Evolutionary conservation across 495 filamentous ascomycete genomes (phyloP).

Genomic region (Geoglossum glabrum): DNA sequence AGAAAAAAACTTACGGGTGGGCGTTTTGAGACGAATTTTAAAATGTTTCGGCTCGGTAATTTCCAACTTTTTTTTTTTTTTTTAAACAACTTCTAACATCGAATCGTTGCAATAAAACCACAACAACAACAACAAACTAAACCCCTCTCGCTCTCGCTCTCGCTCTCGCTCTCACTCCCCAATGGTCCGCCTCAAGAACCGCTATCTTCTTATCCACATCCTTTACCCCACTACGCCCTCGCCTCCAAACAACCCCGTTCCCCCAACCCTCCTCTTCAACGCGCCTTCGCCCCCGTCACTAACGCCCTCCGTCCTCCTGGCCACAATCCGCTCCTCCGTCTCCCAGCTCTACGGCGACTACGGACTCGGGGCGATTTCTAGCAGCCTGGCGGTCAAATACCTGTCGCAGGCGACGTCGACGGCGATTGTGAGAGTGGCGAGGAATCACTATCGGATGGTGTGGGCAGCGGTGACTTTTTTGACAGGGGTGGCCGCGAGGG

Average conservation of each 20-base stretch:
- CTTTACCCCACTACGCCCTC: conserved; percentile 42
- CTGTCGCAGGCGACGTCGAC: conserved; percentile 83
- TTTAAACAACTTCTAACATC: no score
- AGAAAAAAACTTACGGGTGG: no score
- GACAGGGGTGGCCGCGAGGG: conserved; percentile 32
- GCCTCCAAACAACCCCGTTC: conserved; percentile 16
- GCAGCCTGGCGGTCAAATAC: conserved; percentile 68
- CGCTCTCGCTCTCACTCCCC: no score
- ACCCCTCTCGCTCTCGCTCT: no score
- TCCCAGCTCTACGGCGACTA: conserved; percentile 74
- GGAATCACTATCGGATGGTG: conserved; percentile 61
- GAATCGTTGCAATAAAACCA: no score
- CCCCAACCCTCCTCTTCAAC: conserved; percentile 47
- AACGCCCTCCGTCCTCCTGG: conserved; percentile 38
- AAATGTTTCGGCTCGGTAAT: no score
- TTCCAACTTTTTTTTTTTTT: no score
- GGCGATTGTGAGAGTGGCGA: conserved; percentile 63
- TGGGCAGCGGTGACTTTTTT: conserved; percentile 81
- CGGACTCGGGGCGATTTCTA: conserved; percentile 44
- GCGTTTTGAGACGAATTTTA: no score
- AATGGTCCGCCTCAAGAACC: conserved; percentile 95
- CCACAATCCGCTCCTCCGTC: conserved; percentile 47
- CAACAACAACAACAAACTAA: no score
- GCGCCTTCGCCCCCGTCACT: conserved; percentile 51
- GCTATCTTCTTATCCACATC: conserved; percentile 82